Conservation (phyloP, 441 rosid genomes). For the Bruguiera hainesii region DNA sequence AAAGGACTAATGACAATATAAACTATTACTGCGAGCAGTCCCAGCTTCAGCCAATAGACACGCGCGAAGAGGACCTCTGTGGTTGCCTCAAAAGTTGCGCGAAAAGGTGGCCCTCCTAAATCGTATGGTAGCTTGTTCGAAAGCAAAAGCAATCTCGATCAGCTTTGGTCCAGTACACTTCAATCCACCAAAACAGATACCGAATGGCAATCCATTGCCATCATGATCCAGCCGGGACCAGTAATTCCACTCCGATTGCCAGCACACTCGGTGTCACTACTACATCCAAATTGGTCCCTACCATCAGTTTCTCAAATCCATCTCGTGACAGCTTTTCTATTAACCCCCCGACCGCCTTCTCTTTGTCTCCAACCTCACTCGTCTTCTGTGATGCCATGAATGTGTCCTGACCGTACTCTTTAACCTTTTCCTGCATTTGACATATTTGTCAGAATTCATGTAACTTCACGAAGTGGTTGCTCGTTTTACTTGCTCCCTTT, state of each 20-base stretch:
- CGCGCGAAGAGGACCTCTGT: neutral
- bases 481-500: too few species aligned
- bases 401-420: slow-evolving; percentile 34
- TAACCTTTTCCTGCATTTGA: slow-evolving; percentile 32
- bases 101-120: slow-evolving; percentile 5
- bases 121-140: slow-evolving; percentile 36
- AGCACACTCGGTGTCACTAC: slow-evolving; percentile 38
- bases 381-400: slow-evolving; percentile 40
- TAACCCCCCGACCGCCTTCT: slow-evolving; percentile 20
- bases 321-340: slow-evolving; percentile 30
- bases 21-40: too few species aligned
- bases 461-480: too few species aligned
- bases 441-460: neutral
- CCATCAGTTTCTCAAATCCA: slow-evolving; percentile 48
- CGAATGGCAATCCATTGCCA: slow-evolving; percentile 38
- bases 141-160: slow-evolving; percentile 43
- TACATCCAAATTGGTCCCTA: slow-evolving; percentile 38
- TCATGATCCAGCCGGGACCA: slow-evolving; percentile 43
- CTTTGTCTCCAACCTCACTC: slow-evolving; percentile 26
- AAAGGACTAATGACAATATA: too few species aligned
- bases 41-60: too few species aligned
- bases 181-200: slow-evolving; percentile 47
- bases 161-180: slow-evolving; percentile 44
- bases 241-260: slow-evolving; percentile 42
- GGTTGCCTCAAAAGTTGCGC: neutral